A percentile compares a stretch with the other conserved stretches of the same genome.
Conservation (phyloP, 2,329 filamentous ascomycete species). For the Gremmenia infestans region DNA sequence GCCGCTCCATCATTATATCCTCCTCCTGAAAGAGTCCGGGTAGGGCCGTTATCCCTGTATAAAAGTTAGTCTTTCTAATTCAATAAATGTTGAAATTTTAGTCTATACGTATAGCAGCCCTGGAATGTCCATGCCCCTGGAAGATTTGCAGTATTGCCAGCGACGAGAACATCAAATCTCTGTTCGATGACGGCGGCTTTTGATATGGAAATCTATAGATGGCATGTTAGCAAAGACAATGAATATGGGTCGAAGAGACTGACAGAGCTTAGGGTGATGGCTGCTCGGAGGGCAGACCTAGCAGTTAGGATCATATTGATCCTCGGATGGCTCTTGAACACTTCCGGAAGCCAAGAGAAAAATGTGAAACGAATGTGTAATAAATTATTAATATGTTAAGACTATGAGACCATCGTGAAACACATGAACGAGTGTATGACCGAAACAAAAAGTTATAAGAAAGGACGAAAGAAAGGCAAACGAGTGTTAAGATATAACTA, state of each 20-base stretch:
- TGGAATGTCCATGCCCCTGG: constrained; percentile 21
- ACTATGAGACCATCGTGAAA: neutral
- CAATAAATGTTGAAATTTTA: neutral
- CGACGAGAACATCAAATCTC: neutral
- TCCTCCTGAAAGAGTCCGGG: constrained; percentile 18
- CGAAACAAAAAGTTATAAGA: neutral
- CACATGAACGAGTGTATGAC: neutral
- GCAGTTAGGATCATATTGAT: neutral
- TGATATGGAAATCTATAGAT: neutral
- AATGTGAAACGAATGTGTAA: neutral
- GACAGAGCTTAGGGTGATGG: constrained; percentile 1
- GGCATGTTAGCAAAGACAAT: neutral
- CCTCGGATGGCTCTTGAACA: neutral
- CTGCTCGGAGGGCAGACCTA: neutral
- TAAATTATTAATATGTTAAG: neutral
- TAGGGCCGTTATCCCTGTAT: constrained; percentile 12
- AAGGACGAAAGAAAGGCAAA: neutral
- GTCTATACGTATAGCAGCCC: constrained; percentile 24
- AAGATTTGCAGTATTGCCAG: constrained; percentile 5
- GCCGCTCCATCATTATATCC: constrained; percentile 14
- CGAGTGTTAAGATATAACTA: neutral
- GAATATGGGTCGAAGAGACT: neutral
- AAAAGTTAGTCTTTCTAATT: neutral
- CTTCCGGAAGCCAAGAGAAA: neutral
- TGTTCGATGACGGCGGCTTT: neutral